Evolutionary conservation across 441 rosid species (phyloP), one percentile per base, ranked within the genome.

Genomic region (Biscutella auriculata): DNA sequence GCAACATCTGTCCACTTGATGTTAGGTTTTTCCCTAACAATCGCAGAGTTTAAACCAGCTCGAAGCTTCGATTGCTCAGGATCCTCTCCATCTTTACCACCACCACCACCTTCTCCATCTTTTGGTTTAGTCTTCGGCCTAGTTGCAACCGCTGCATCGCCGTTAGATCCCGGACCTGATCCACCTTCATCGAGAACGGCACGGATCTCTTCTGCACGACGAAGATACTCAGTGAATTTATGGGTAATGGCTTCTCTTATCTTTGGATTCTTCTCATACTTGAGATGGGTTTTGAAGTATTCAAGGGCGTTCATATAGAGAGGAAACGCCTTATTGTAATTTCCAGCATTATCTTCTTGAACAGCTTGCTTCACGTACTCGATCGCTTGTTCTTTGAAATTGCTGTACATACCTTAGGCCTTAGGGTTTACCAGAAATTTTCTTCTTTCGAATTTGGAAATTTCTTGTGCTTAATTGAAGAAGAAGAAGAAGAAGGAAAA

Each of bases 281-380:
- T 93, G 72, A 93, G 74, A 67, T 93, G 98, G 69, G 98, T 89
- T 66, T 82, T 85, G 81, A 93, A 93, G 82, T 93, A 89, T 80
- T 93, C 96, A 19, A 88, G 85, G 16, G 98, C 95, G 80, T 88
- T 88, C 97, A 83, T 92, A 67, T 92, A 92, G 9, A 92, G 66
- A 72, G 95, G 97, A 36, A 92, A 88, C 25, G 98, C 98, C 58
- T 84, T 92, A 15, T 79, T 76, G 79, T 92, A 92, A 69, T 92
- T 88, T 9, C 97, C 98, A 0, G 85, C 95, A 77, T 87, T 87
- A 36, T 92, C 98, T 48, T 86, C 98, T 11, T 74, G 79, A 2
- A 92, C 97, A 5, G 98, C 98, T 69, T 92, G 98, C 73, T 83
- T 82, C 62, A 85, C 98, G 74, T 84, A 93, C 88, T 88, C 97